Evolutionary conservation across 1,139 yeast genomes (phyloP), one percentile per base, ranked within the genome.

Genomic region (Kurtzmaniella natalensis): DNA sequence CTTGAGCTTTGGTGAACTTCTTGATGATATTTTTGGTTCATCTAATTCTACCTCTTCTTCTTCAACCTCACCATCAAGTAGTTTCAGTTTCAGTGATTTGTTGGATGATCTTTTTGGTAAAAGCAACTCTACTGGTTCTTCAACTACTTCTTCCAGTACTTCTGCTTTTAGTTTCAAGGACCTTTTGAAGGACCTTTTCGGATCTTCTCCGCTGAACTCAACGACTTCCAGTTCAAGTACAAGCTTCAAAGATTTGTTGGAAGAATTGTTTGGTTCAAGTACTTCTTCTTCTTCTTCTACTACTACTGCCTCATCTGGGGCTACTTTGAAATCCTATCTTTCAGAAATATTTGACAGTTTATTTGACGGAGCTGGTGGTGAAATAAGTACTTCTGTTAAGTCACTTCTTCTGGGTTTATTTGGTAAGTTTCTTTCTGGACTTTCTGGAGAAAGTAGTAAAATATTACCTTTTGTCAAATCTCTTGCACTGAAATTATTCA

Each of bases 101-200:
- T 30, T 46, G 11, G 44, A 37, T 15, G 40, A 37, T 15, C 40
- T 43, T 4, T 37, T 40, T 25, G 40, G 42, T 17, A 33, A 45
- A 3, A 27, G 37, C 13, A 25, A 38, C 21, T 31, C 45, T 14
- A 28, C 45, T 15, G 18, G 43, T 15, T 20, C 36, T 21, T 16
- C 28, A n/a, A 8, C 34, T 7, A 8, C 29, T 33, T 14, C 20
- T 15, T 16, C 31, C 10, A 18, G 29, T 14, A 15, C 28, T 10
- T 31, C 40, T 34, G 42, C 41, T 15, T 37, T 40, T 20, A 27
- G 36, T 15, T 39, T 41, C 11, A 36, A 32, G 26, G 45, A 37
- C 25, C 26, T 49, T 25, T 35, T 49, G 18, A 38, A 43, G 8
- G 25, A 21, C 24, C 28, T 36, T 44, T 24, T 41, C 48, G 33